These are phyloP conservation scores for Aspergillus intermedius DNA, from an alignment of 2,329 filamentous ascomycete genomes.

Conservation along the genomic window DNA sequence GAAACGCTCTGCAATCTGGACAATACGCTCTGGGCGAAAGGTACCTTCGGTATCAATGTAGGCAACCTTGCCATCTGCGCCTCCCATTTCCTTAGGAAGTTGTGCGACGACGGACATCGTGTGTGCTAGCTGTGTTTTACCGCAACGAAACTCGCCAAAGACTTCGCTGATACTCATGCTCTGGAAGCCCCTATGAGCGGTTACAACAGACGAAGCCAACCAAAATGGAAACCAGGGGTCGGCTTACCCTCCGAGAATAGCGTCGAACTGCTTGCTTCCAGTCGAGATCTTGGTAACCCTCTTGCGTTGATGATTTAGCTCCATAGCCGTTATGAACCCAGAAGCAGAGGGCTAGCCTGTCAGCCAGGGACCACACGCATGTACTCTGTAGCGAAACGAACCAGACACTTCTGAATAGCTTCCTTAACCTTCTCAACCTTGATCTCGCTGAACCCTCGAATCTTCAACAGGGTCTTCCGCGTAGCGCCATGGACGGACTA, in stretches of 20 bases:
- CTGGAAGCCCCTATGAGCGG: conserved; percentile 54
- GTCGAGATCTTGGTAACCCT: conserved; percentile 60
- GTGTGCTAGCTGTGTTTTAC: conserved; percentile 64
- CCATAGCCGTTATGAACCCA: conserved; percentile 60
- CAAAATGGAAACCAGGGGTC: not conserved
- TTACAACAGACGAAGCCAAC: not conserved
- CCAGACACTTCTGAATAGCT: conserved; percentile 55
- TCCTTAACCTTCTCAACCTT: conserved; percentile 68
- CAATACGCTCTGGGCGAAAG: conserved; percentile 61
- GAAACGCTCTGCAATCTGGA: conserved; percentile 61
- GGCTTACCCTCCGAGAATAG: conserved; percentile 55
- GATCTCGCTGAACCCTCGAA: conserved; percentile 63
- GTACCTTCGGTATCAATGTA: conserved; percentile 64
- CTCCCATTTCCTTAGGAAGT: conserved; percentile 52
- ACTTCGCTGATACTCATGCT: conserved; percentile 61
- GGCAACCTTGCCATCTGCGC: conserved; percentile 62
- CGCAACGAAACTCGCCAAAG: conserved; percentile 47
- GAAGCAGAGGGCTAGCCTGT: conserved; percentile 47
- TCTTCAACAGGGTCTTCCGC: conserved; percentile 55
- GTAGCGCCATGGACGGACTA: conserved; percentile 57
- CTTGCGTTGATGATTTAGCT: conserved; percentile 57
- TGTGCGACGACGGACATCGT: conserved; percentile 62
- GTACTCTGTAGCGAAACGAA: conserved; percentile 30
- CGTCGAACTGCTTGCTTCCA: conserved; percentile 62
- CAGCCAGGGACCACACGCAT: conserved; percentile 48